These are phyloP conservation scores for Amborella trichopoda DNA, from an alignment of 164 flowering plant species.

Conservation along the genomic window DNA sequence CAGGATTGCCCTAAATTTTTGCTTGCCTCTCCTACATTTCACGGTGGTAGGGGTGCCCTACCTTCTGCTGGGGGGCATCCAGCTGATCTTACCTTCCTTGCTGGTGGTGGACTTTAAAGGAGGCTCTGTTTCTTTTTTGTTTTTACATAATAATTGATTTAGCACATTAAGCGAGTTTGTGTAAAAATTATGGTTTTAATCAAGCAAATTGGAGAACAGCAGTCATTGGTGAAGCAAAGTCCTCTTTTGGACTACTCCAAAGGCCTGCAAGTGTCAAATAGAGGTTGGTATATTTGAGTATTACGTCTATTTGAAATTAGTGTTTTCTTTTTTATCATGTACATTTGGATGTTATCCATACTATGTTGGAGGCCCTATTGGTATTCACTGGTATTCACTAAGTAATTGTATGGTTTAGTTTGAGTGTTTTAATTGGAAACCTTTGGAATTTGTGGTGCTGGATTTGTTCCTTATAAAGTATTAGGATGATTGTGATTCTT, in stretches of 20 bases:
- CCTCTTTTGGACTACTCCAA: slow-evolving; percentile 9
- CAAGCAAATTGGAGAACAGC: slow-evolving; percentile 14
- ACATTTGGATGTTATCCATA: too few relatives aligned
- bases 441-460: too few relatives aligned
- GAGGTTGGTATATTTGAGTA: slow-evolving; percentile 8
- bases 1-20: slow-evolving; percentile 20
- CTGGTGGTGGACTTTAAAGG: slow-evolving; percentile 24
- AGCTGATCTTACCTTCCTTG: slow-evolving; percentile 31
- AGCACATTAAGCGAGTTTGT: neutral
- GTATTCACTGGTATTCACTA: too few relatives aligned
- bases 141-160: neutral
- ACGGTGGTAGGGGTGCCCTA: slow-evolving; percentile 36
- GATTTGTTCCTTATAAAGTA: too few relatives aligned
- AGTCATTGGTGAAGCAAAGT: slow-evolving; percentile 3
- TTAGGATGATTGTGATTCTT: too few relatives aligned
- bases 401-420: too few relatives aligned
- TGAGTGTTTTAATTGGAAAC: too few relatives aligned
- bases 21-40: slow-evolving; percentile 32
- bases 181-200: slow-evolving; percentile 16
- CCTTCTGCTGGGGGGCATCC: slow-evolving; percentile 40
- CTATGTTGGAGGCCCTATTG: too few relatives aligned
- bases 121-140: neutral
- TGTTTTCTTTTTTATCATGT: too few relatives aligned
- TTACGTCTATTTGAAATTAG: neutral
- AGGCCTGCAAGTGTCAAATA: slow-evolving; percentile 1